Evolutionary conservation across 352 stramenopile genomes (phyloP).

Genomic region (Elongisporangium prolatum): DNA sequence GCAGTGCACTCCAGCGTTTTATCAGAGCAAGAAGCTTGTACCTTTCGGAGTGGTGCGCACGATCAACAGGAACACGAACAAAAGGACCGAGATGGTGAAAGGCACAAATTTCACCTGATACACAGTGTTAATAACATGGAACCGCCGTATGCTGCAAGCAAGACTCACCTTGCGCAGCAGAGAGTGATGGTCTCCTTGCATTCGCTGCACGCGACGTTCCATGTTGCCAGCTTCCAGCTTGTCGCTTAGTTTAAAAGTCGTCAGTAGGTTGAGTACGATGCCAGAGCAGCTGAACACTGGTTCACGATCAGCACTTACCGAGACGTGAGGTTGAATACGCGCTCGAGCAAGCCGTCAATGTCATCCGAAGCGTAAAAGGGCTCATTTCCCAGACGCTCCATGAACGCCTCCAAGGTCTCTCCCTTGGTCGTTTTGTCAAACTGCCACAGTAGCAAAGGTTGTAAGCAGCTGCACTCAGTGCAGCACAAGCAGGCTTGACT

Average conservation of each 20-base stretch:
- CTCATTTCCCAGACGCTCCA: slow-evolving; percentile 74
- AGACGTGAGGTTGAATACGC: slow-evolving; percentile 74
- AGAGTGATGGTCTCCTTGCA: slow-evolving; percentile 81
- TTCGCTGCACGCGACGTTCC: slow-evolving; percentile 73
- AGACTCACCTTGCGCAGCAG: slow-evolving; percentile 66
- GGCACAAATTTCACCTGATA: slow-evolving; percentile 75
- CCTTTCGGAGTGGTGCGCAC: slow-evolving; percentile 74
- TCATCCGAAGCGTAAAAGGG: slow-evolving; percentile 80
- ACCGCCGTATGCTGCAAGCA: slow-evolving; percentile 2
- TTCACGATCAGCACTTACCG: slow-evolving; percentile 4
- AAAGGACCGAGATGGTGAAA: slow-evolving; percentile 56
- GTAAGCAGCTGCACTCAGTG: background rate
- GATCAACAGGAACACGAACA: slow-evolving; percentile 74
- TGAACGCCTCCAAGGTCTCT: slow-evolving; percentile 64
- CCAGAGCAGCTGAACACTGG: background rate
- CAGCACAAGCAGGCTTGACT: background rate
- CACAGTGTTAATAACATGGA: background rate
- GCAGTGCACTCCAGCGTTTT: background rate
- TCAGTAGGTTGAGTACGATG: background rate
- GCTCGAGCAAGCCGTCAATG: slow-evolving; percentile 72
- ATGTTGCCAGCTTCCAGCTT: slow-evolving; percentile 88
- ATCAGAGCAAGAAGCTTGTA: slow-evolving; percentile 7
- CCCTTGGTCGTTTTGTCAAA: slow-evolving; percentile 89
- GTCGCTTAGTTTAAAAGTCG: slow-evolving; percentile 31
- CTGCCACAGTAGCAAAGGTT: slow-evolving; percentile 21